Evolutionary conservation across 345 rosid genomes (phyloP).

Genomic region (Rhodamnia argentea): DNA sequence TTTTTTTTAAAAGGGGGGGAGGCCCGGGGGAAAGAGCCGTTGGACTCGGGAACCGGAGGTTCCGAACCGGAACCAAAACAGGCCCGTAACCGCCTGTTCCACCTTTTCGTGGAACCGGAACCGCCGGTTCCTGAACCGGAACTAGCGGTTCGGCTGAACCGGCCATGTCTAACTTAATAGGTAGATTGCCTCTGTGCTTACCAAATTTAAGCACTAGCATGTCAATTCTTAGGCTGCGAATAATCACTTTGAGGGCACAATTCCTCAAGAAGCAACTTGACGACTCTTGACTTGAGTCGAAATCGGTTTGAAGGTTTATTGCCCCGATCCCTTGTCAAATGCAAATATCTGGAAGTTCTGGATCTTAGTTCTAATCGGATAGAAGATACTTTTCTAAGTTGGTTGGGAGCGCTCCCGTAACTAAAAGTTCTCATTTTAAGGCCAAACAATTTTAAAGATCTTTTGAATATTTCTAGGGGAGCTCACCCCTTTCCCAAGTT

Average conservation of each 20-base stretch:
- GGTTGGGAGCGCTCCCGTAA: constrained; percentile 9
- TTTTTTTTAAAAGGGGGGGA: no score
- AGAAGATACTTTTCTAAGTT: constrained; percentile 10
- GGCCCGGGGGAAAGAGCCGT: no score
- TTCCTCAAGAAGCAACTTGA: background rate
- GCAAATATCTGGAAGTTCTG: constrained; percentile 6
- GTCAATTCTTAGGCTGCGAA: background rate
- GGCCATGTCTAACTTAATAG: no score
- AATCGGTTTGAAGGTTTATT: constrained; percentile 11
- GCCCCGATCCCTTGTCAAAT: constrained; percentile 4
- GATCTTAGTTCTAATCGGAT: constrained; percentile 16
- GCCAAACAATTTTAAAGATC: constrained; percentile 14
- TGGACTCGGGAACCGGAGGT: no score
- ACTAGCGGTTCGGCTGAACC: no score
- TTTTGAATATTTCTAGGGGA: background rate
- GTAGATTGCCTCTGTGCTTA: constrained; percentile 13
- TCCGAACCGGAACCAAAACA: no score
- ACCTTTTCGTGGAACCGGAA: no score
- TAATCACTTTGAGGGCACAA: constrained; percentile 6
- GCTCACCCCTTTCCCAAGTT: background rate
- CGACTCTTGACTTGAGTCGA: background rate
- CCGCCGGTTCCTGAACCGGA: no score
- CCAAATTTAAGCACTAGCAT: background rate
- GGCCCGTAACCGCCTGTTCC: no score
- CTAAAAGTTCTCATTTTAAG: constrained; percentile 16